phyloP scores from a whole-genome alignment of 2,329 filamentous ascomycete genomes.

The Chaetomiaceae sp. region DNA sequence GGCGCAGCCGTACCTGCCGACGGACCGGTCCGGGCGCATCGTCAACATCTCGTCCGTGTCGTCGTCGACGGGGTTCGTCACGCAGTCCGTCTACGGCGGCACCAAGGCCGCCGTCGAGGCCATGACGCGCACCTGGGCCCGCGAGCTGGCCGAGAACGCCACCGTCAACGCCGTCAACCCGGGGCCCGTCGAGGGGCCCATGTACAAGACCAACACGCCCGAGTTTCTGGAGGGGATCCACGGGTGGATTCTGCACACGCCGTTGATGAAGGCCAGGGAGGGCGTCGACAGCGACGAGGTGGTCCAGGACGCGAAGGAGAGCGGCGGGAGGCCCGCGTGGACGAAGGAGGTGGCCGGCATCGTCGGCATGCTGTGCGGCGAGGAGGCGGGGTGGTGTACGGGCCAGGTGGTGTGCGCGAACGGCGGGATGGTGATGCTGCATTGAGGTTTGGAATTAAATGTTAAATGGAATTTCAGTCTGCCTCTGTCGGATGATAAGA shows the following conservation, averaged over 20 bases:
- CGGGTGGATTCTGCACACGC: slow-evolving; percentile 48
- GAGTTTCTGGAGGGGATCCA: slow-evolving; percentile 41
- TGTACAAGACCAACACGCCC: slow-evolving; percentile 43
- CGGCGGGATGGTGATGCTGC: slow-evolving; percentile 58
- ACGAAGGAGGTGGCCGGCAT: slow-evolving; percentile 68
- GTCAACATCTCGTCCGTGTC: slow-evolving; percentile 53
- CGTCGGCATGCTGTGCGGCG: slow-evolving; percentile 68
- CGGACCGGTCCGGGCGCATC: slow-evolving; percentile 57
- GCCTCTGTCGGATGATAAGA: no score
- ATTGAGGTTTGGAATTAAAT: no score
- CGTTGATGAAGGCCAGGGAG: slow-evolving; percentile 56
- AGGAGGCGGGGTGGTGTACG: slow-evolving; percentile 71
- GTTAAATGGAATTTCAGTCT: no score
- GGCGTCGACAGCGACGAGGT: slow-evolving; percentile 58
- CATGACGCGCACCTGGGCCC: slow-evolving; percentile 55
- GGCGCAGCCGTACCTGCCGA: slow-evolving; percentile 62
- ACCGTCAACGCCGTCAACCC: slow-evolving; percentile 57
- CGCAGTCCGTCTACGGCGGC: slow-evolving; percentile 53
- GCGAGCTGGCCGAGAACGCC: slow-evolving; percentile 48
- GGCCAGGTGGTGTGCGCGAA: slow-evolving; percentile 77
- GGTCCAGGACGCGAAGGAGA: slow-evolving; percentile 52
- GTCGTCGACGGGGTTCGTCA: slow-evolving; percentile 48
- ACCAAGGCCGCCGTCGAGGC: slow-evolving; percentile 56
- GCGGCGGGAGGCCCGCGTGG: slow-evolving; percentile 58
- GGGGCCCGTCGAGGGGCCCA: slow-evolving; percentile 49